Evolutionary conservation across 2,329 filamentous ascomycete genomes (phyloP), one percentile per base, ranked within the genome.

Genomic region (Neonectria faginata): DNA sequence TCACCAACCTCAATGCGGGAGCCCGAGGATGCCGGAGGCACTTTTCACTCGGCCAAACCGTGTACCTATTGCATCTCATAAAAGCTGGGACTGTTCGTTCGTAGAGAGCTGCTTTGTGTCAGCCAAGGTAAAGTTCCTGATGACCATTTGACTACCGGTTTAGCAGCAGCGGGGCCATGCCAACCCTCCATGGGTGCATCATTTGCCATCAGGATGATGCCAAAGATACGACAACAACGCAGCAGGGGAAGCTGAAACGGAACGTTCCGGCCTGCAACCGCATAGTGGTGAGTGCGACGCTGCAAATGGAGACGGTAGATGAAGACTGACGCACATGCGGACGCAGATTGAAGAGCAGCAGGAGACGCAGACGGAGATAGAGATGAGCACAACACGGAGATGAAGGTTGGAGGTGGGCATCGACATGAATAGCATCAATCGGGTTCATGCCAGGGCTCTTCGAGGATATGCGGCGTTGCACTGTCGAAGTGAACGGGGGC

Each of bases 351-450:
- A 6, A 25, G 25, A 25, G 25, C 5, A 25, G 25, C 25, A 25
- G 25, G 16, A 42, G 42, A 60, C 31, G 36, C n/a, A 56, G 42
- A 44, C 36, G 47, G 45, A 48, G 22, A 50, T 48, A 48, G 54
- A 22, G 10, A 42, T 48, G 45, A 20, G n/a, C 39, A 42, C 18
- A 42, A 18, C 20, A 51, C 48, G 47, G 56, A 51, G 33, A 50
- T 14, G 22, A 42, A 33, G 36, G 48, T 50, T 14, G 22, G 20
- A 22, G 36, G 48, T 50, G 39, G 27, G 31, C 42, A 44, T 55
- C 50, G 51, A 60, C 41, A 48, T 48, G 50, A 60, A 60, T 54
- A n/a, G 39, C 57, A 60, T 60, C 42, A 52, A 41, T 62, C 53
- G 29, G 53, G 60, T 57, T 53, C 48, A 56, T 62, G 47, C 48